A percentile compares a stretch with the other conserved stretches of the same genome.
Conservation (phyloP, 331 rosid genomes). For the Arachis monticola region DNA sequence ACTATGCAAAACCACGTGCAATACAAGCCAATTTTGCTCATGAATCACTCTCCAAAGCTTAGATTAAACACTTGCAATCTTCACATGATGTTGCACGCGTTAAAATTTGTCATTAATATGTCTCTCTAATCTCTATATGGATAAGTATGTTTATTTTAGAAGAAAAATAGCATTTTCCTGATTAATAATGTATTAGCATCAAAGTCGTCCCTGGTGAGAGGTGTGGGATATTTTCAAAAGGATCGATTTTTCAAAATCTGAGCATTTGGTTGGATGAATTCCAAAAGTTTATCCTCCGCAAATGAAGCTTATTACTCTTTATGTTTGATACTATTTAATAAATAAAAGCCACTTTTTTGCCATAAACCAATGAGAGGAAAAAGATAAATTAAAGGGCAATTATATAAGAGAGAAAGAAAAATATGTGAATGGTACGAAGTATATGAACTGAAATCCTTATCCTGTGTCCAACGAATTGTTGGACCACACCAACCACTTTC, state of each 20-base stretch:
- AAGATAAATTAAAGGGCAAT: neutral
- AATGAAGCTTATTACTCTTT: neutral
- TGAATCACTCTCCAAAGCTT: slow-evolving; percentile 4
- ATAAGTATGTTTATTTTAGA: no score
- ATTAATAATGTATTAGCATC: no score
- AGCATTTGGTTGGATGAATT: neutral
- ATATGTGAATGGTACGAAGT: neutral
- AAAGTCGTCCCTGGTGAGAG: neutral
- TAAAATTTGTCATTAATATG: no score
- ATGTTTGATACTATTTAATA: neutral
- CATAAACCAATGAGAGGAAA: neutral
- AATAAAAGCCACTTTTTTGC: slow-evolving; percentile 10
- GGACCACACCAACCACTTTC: slow-evolving; percentile 24
- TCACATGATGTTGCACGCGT: no score
- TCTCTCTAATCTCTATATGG: no score
- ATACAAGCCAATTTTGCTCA: neutral
- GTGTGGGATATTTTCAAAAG: neutral
- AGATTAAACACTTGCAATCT: neutral
- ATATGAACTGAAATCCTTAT: slow-evolving; percentile 23
- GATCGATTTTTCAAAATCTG: neutral
- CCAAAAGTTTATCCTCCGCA: slow-evolving; percentile 1
- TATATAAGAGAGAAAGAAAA: neutral
- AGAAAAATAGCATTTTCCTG: no score
- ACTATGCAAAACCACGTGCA: neutral
- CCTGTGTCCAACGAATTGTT: slow-evolving; percentile 22